These are phyloP conservation scores for Toxicodendron radicans DNA, from an alignment of 345 rosid species.

Conservation along the genomic window DNA sequence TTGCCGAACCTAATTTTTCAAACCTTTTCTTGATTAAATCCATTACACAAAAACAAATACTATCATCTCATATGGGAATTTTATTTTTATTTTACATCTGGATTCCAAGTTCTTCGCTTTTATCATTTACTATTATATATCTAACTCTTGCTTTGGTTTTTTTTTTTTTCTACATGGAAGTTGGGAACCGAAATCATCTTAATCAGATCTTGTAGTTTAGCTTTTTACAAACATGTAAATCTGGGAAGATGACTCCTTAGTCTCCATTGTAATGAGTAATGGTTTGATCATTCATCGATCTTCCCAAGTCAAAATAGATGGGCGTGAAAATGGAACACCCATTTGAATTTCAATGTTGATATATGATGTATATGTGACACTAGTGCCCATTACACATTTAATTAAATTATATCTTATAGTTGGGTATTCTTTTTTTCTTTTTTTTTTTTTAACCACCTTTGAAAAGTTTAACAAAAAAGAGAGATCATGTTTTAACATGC, in stretches of 20 bases:
- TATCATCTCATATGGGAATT: slow-evolving; percentile 10
- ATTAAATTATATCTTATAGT: slow-evolving; percentile 4
- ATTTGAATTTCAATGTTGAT: slow-evolving; percentile 23
- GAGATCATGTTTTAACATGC: slow-evolving; percentile 3
- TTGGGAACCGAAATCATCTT: slow-evolving; percentile 47
- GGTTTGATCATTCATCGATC: slow-evolving; percentile 27
- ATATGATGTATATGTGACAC: slow-evolving; percentile 8
- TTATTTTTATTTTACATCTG: background rate
- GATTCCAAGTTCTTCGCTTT: slow-evolving; percentile 9
- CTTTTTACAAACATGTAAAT: slow-evolving; percentile 49
- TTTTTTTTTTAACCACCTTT: too few species aligned
- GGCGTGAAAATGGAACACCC: slow-evolving; percentile 39
- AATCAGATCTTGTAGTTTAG: slow-evolving; percentile 39
- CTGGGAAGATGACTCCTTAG: slow-evolving; percentile 32
- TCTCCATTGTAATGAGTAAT: slow-evolving; percentile 40
- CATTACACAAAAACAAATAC: slow-evolving; percentile 4
- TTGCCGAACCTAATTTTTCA: slow-evolving; percentile 18
- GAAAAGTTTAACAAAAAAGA: background rate
- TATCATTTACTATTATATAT: slow-evolving; percentile 2
- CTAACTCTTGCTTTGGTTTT: background rate
- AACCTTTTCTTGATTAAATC: slow-evolving; percentile 29
- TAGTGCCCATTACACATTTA: slow-evolving; percentile 34
- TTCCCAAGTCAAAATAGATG: slow-evolving; percentile 45
- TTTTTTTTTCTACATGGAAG: slow-evolving; percentile 4
- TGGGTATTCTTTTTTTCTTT: background rate